phyloP scores from a whole-genome alignment of 129 eudicot genomes.

The Lactuca sativa region DNA sequence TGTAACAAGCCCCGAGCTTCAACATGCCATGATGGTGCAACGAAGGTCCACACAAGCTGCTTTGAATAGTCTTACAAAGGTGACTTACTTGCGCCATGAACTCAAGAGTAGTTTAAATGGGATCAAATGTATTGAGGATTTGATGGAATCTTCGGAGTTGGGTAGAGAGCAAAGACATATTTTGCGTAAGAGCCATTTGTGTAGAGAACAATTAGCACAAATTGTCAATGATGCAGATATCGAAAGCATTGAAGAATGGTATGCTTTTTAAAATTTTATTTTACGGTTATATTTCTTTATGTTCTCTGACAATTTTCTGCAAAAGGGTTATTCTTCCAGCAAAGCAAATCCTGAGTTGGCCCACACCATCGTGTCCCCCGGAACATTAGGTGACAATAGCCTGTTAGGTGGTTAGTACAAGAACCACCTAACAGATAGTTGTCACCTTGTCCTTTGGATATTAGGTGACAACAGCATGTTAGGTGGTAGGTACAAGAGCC shows the following conservation, averaged over 20 bases:
- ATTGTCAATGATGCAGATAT: slow-evolving; percentile 64
- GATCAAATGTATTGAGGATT: slow-evolving; percentile 50
- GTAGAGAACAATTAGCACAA: slow-evolving; percentile 67
- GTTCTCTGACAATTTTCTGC: background rate
- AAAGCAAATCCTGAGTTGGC: background rate
- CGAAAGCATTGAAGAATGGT: slow-evolving; percentile 80
- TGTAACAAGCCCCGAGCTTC: slow-evolving; percentile 82
- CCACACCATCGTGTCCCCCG: too few relatives aligned
- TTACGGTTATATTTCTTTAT: background rate
- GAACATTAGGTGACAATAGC: background rate
- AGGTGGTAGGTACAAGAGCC: too few relatives aligned
- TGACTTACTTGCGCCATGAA: slow-evolving; percentile 60
- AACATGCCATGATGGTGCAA: slow-evolving; percentile 71
- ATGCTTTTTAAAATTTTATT: slow-evolving; percentile 23
- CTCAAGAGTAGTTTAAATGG: slow-evolving; percentile 63
- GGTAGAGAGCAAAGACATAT: slow-evolving; percentile 54
- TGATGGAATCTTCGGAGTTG: slow-evolving; percentile 55
- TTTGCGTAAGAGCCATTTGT: slow-evolving; percentile 50
- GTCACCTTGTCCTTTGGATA: background rate
- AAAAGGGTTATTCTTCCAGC: too few relatives aligned
- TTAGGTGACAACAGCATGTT: too few relatives aligned
- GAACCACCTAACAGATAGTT: background rate
- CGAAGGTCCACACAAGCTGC: slow-evolving; percentile 64
- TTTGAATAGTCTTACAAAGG: slow-evolving; percentile 52
- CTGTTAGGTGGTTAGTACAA: background rate